These are phyloP conservation scores for Phytophthora podocarpi DNA, from an alignment of 352 stramenopile genomes.

Conservation along the genomic window DNA sequence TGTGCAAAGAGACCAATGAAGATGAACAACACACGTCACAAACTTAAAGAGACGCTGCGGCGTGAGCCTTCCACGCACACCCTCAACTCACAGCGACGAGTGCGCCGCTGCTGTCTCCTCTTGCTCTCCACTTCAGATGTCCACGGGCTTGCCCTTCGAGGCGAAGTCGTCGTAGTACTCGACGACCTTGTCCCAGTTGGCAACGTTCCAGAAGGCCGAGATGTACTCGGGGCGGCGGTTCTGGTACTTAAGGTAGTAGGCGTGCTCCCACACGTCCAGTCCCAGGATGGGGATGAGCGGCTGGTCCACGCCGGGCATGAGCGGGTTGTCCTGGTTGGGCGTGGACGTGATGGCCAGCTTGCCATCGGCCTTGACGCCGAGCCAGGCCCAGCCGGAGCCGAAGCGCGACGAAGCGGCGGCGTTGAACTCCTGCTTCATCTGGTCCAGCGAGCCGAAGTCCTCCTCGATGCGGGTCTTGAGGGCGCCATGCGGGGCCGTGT, in stretches of 20 bases:
- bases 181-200: conserved; percentile 94
- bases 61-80: not conserved
- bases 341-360: conserved; percentile 95
- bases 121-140: conserved; percentile 68
- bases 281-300: conserved; percentile 93
- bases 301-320: conserved; percentile 82
- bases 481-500: conserved; percentile 76
- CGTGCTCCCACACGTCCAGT: conserved; percentile 96
- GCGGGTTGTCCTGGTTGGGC: conserved; percentile 95
- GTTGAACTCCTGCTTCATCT: conserved; percentile 92
- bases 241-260: conserved; percentile 98
- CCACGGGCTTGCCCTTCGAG: conserved; percentile 82
- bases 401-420: conserved; percentile 86
- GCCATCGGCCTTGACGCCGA: conserved; percentile 86
- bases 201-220: conserved; percentile 98
- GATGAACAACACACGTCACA: conserved; percentile 25
- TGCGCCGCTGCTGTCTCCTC: conserved; percentile 16
- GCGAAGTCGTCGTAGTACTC: conserved; percentile 93
- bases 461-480: conserved; percentile 88
- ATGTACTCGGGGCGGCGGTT: conserved; percentile 97
- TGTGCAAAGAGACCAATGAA: conserved; percentile 2
- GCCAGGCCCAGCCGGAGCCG: conserved; percentile 92
- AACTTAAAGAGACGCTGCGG: conserved; percentile 9
- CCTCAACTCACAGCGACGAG: conserved; percentile 27
- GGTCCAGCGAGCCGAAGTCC: conserved; percentile 91